Base-by-base conservation (phyloP, 2,329 filamentous ascomycete genomes). In the Aureobasidium sp. region DNA sequence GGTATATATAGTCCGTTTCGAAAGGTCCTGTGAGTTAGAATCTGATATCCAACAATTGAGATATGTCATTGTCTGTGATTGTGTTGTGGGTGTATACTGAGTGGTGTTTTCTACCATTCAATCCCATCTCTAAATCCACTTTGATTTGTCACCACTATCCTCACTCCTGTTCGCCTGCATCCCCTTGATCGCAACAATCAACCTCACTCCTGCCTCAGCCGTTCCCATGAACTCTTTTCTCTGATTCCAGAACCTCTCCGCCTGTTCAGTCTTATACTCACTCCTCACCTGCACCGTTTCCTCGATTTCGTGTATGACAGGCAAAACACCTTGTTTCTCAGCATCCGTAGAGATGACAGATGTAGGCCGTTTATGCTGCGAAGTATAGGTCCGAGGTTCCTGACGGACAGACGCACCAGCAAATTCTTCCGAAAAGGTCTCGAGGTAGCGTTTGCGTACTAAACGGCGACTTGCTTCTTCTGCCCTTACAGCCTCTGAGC, bases 361-460 rank as follows among this genome's bases (percentile, higher is more conserved):
- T 1, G n/a, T 7, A 27, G 29, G 36, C 2, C 53, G 34, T 16
- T 36, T 45, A 11, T 44, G 39, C 1, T 1, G 16, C 2, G 47
- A 6, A 16, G 39, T 27, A 27, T 57, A 54, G 1, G 53, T 45
- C 3, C 36, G 30, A n/a, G 53, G n/a, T 7, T n/a, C n/a, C 10
- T 57, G 53, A 45, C 39, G 53, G 7, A 29, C 29, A 16, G 53
- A 57, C 3, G 53, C 27, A 1, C 53, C 53, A 11, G 53, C 53
- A 3, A 11, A 29, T 10, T 57, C 53, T 16, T 57, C 53, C 10
- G 53, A 57, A 16, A 57, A 57, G 1, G 53, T 57, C 39, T 57
- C 53, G 53, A 57, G 53, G 5, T 57, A 57, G n/a, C 53, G 53
- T 36, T 57, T 57, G 11, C 53, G 41, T 7, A 57, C 30, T 8